Percentiles rank a stretch among this genome's conserved stretches.
phyloP scores from a whole-genome alignment of 2,329 filamentous ascomycete species.

The Colletotrichum liaoningense region DNA sequence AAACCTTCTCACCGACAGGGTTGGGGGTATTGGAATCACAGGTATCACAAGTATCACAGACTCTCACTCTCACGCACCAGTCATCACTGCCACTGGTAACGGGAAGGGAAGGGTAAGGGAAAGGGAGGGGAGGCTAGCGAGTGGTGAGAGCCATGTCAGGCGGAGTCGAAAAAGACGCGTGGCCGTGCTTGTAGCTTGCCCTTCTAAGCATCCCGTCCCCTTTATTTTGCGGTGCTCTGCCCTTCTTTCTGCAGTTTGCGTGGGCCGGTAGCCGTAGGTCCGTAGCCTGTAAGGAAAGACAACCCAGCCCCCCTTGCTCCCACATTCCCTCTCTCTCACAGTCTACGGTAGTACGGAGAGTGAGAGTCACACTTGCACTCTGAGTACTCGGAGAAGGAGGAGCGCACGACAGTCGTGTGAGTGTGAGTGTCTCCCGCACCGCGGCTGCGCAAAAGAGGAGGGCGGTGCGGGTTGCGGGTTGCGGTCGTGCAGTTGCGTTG shows the following conservation, averaged over 20 bases:
- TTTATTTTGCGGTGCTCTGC: background rate
- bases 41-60: too few relatives aligned
- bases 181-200: constrained; percentile 11
- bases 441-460: background rate
- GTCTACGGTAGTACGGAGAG: too few relatives aligned
- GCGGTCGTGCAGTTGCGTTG: background rate
- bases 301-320: background rate
- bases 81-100: background rate
- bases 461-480: background rate
- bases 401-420: background rate
- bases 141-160: background rate
- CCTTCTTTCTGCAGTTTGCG: background rate
- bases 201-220: background rate
- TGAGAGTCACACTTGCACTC: too few relatives aligned
- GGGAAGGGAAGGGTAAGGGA: background rate
- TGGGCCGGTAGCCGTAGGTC: background rate
- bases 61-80: too few relatives aligned
- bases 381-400: background rate
- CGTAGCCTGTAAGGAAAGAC: background rate
- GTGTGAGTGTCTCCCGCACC: background rate
- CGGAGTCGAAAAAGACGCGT: constrained; percentile 27
- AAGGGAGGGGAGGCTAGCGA: background rate
- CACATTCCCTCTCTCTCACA: background rate
- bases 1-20: constrained; percentile 6
- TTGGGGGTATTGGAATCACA: background rate